These are phyloP conservation scores for Fistulifera solaris DNA, from an alignment of 108 stramenopile species.

Conservation along the genomic window DNA sequence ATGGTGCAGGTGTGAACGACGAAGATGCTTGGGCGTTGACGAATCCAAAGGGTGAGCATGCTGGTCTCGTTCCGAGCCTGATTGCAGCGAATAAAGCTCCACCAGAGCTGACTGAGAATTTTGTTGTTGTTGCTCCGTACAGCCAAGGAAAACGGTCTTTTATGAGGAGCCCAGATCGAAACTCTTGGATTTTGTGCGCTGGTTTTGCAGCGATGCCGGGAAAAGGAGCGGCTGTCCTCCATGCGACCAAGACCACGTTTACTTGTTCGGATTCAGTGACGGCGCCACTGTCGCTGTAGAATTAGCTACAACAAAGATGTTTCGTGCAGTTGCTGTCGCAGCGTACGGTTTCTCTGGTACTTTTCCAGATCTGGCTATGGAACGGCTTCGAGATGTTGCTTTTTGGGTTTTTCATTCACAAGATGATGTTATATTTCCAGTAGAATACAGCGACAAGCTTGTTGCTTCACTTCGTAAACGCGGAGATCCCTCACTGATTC, in stretches of 20 bases:
- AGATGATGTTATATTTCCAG: slow-evolving; percentile 64
- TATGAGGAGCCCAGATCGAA: slow-evolving; percentile 65
- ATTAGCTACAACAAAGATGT: slow-evolving; percentile 56
- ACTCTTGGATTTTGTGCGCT: slow-evolving; percentile 50
- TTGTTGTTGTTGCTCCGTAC: slow-evolving; percentile 68
- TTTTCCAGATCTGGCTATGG: slow-evolving; percentile 45
- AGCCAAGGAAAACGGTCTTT: slow-evolving; percentile 39
- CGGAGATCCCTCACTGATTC: slow-evolving; percentile 9
- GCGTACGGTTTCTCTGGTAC: slow-evolving; percentile 68
- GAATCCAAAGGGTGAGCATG: slow-evolving; percentile 53
- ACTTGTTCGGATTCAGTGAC: slow-evolving; percentile 75
- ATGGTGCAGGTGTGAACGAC: slow-evolving; percentile 65
- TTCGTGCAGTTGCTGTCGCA: slow-evolving; percentile 43
- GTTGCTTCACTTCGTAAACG: slow-evolving; percentile 21
- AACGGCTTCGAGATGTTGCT: slow-evolving; percentile 43
- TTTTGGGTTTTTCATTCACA: slow-evolving; percentile 76
- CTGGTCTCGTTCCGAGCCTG: slow-evolving; percentile 59
- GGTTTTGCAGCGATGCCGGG: slow-evolving; percentile 22
- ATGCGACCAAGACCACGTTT: slow-evolving; percentile 41
- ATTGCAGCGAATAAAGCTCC: slow-evolving; percentile 45
- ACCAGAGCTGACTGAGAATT: slow-evolving; percentile 35
- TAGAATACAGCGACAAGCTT: slow-evolving; percentile 35
- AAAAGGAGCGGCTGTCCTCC: slow-evolving; percentile 8
- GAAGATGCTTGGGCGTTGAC: slow-evolving; percentile 45
- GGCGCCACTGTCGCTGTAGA: slow-evolving; percentile 76